Percentiles rank a stretch among this genome's conserved stretches.
Evolutionary conservation across 73 alveolate species (phyloP).

Genomic region (Blepharisma stoltei): DNA sequence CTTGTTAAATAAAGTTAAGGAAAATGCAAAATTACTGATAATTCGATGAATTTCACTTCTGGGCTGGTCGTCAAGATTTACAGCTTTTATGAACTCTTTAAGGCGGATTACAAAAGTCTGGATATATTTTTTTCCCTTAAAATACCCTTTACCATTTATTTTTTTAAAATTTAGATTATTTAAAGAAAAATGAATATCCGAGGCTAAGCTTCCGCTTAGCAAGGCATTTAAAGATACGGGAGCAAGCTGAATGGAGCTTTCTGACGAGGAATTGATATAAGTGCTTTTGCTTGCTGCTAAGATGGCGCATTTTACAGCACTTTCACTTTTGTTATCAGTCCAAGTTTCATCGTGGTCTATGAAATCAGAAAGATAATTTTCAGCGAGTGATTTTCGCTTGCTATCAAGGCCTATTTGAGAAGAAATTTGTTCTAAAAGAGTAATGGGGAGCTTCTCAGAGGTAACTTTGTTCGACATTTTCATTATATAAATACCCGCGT

Average conservation of each 20-base stretch:
- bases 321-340: conserved; percentile 3
- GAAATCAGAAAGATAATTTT: neutral
- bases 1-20: conserved; percentile 3
- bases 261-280: neutral
- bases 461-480: too few relatives aligned
- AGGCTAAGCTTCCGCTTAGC: neutral
- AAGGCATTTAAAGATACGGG: neutral
- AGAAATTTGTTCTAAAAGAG: neutral
- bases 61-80: conserved; percentile 3
- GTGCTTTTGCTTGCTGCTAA: neutral
- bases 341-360: conserved; percentile 1
- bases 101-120: neutral
- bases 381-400: neutral
- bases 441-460: neutral
- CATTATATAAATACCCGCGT: too few relatives aligned
- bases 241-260: neutral
- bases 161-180: too few relatives aligned
- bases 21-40: neutral
- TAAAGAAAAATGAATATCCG: conserved; percentile 16
- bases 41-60: neutral
- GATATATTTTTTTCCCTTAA: too few relatives aligned
- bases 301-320: conserved; percentile 16
- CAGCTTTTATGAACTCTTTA: conserved; percentile 15
- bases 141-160: too few relatives aligned
- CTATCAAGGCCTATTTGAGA: neutral